These are phyloP conservation scores for Stephania cephalantha DNA, from an alignment of 164 flowering plant species.

Conservation along the genomic window DNA sequence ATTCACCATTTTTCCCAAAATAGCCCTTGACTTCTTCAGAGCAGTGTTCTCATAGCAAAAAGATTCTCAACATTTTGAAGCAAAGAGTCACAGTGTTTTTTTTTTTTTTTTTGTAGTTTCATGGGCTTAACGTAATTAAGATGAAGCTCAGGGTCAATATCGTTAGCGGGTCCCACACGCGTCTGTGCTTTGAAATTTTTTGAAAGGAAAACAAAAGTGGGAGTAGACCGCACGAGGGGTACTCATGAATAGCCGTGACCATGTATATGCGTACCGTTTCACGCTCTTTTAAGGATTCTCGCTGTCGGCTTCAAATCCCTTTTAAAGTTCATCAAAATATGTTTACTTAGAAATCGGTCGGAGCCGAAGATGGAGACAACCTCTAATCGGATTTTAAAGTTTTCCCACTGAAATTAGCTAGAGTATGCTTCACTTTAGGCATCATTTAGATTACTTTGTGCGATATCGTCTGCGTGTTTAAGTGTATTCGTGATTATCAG, in stretches of 20 bases:
- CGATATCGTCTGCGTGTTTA: no score
- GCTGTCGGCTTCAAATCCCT: slow-evolving; percentile 6
- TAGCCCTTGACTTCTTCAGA: slow-evolving; percentile 2
- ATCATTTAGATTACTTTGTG: no score
- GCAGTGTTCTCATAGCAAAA: neutral
- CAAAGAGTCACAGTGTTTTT: neutral
- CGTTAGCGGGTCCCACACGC: neutral
- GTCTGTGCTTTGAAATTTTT: neutral
- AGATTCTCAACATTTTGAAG: neutral
- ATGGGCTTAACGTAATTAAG: neutral
- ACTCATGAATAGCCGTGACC: slow-evolving; percentile 4
- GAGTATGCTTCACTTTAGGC: no score
- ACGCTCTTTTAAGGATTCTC: slow-evolving; percentile 16
- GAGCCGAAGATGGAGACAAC: no score
- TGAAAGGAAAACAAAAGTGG: neutral
- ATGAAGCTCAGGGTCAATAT: neutral
- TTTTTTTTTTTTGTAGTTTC: no score
- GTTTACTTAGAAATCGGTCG: no score
- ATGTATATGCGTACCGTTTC: neutral
- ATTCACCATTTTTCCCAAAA: neutral
- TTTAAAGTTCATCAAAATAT: no score
- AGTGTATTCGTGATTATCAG: no score
- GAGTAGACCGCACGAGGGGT: slow-evolving; percentile 14
- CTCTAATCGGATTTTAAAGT: no score
- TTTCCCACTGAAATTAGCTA: no score